Conservation (phyloP, 177 flowering plant species). For the Vitis hybrid region DNA sequence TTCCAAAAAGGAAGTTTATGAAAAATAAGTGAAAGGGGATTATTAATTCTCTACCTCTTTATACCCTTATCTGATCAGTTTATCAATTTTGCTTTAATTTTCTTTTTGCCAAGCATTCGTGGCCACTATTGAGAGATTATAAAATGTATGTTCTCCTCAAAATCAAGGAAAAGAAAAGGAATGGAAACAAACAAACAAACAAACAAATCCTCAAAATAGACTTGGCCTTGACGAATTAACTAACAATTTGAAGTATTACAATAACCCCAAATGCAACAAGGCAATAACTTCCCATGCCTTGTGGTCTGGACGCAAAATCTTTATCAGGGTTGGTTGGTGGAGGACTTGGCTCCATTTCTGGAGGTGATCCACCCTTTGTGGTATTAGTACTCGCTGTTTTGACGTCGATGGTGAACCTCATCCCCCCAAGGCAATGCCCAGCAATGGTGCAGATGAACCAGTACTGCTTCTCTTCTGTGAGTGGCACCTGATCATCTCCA, state of each 20-base stretch:
- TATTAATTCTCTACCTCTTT: too few relatives aligned
- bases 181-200: not conserved
- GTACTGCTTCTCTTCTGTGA: conserved; percentile 37
- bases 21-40: not conserved
- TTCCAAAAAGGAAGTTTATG: not conserved
- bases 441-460: conserved; percentile 51
- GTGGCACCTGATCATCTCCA: conserved; percentile 41
- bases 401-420: conserved; percentile 48
- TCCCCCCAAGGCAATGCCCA: conserved; percentile 59
- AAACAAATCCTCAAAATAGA: too few relatives aligned
- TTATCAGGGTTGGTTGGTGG: not conserved
- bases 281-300: not conserved
- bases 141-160: too few relatives aligned
- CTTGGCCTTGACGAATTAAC: too few relatives aligned
- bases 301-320: not conserved
- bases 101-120: too few relatives aligned
- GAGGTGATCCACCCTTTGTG: not conserved
- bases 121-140: too few relatives aligned
- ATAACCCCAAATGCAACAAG: not conserved
- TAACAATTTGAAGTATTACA: not conserved
- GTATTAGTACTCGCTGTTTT: conserved; percentile 3
- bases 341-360: conserved; percentile 1
- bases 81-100: too few relatives aligned
- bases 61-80: too few relatives aligned
- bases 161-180: too few relatives aligned